A percentile compares a stretch with the other conserved stretches of the same genome.
phyloP scores from a whole-genome alignment of 257 asterid genomes.

The Solanum lycopersicoides region DNA sequence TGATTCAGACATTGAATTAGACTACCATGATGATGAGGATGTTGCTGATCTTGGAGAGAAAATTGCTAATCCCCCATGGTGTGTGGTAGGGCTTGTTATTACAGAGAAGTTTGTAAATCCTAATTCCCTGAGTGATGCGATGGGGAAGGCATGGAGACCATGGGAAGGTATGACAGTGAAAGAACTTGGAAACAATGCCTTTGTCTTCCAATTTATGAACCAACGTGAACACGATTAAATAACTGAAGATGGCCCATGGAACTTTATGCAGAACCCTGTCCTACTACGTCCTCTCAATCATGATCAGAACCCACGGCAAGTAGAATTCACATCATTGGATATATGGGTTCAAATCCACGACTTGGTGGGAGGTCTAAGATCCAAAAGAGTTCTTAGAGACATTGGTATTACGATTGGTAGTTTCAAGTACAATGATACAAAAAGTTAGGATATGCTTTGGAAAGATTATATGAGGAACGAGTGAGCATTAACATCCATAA shows the following conservation, averaged over 20 bases:
- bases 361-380: background rate
- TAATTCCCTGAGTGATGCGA: background rate
- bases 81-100: background rate
- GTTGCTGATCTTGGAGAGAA: background rate
- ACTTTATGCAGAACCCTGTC: no score
- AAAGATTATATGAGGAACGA: background rate
- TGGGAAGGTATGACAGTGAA: no score
- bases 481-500: no score
- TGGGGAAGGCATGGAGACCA: no score
- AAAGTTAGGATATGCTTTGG: background rate
- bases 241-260: no score
- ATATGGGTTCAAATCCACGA: background rate
- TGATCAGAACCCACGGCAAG: background rate
- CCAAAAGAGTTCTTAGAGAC: background rate
- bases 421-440: no score
- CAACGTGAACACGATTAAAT: no score
- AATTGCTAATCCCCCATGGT: background rate
- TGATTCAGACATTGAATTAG: background rate
- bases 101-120: background rate
- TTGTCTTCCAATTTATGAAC: no score
- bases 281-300: background rate
- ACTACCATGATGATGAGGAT: background rate
- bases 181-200: no score
- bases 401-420: background rate
- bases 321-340: background rate